Base-by-base conservation (phyloP, 257 asterid genomes). In the Marsdenia floribunda region DNA sequence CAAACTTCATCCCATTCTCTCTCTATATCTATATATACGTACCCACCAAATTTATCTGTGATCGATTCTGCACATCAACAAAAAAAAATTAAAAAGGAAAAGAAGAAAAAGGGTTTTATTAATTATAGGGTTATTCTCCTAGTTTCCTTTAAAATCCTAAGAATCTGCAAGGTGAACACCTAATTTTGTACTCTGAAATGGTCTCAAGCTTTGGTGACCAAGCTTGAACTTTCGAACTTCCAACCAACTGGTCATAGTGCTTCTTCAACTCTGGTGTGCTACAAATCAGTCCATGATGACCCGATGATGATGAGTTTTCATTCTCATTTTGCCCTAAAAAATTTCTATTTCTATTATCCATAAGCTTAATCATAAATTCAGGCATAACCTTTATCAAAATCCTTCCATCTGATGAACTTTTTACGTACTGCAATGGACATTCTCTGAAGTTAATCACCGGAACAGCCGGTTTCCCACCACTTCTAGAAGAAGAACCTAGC, bases 181-280 rank as follows among this genome's bases (percentile, higher is more conserved):
- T 86, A 19, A 80, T 83, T 76, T 86, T 90, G 24, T 76, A 73
- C 86, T 92, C 98, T 0, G 91, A 77, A 72, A 92, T 92, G 0
- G 98, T 89, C 81, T 92, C 97, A 6, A 92, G 81, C 26, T 89
- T 92, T 0, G 98, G 98, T 42, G 96, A 92, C 97, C 97, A 92
- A 10, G 76, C 47, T 77, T 87, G 91, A 42, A 83, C 96, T 67
- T 70, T 85, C 0, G 86, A 68, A 53, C 33, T 38, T 66, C 94
- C 93, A 29, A 92, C 96, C 68, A 92, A 71, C 73, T 87, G 89
- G 70, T 81, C 83, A 70, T 89, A 90, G 38, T 86, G 92, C 80
- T 85, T 87, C 86, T 85, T 83, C 89, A 92, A 75, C 85, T 90
- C 98, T 53, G 98, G 98, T 46, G 98, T 90, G 81, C 85, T 89